These are phyloP conservation scores for Asterophora lycoperdoides DNA, from an alignment of 768 basidiomycete species.

Conservation along the genomic window DNA sequence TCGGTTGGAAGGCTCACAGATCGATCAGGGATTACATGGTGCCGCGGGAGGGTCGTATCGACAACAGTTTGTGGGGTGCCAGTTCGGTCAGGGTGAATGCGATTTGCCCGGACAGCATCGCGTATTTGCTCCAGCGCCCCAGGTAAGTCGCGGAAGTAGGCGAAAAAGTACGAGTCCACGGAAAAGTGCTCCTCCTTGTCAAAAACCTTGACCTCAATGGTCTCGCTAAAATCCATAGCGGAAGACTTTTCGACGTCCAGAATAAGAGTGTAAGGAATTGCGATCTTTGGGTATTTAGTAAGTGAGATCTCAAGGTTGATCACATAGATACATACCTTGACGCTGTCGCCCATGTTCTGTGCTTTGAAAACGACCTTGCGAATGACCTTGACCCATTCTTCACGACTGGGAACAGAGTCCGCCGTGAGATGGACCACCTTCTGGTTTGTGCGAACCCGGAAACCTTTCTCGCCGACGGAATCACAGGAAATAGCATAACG, in stretches of 20 bases:
- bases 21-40: slow-evolving; percentile 35
- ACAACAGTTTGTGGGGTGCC: slow-evolving; percentile 38
- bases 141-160: slow-evolving; percentile 84
- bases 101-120: slow-evolving; percentile 61
- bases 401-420: slow-evolving; percentile 77
- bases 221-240: slow-evolving; percentile 94
- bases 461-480: slow-evolving; percentile 66
- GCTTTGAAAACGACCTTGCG: slow-evolving; percentile 92
- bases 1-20: slow-evolving; percentile 35
- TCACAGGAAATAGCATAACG: slow-evolving; percentile 93
- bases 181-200: slow-evolving; percentile 78
- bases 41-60: slow-evolving; percentile 54
- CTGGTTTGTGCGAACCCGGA: slow-evolving; percentile 81
- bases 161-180: slow-evolving; percentile 89
- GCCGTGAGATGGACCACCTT: slow-evolving; percentile 68
- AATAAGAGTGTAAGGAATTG: slow-evolving; percentile 88
- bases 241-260: slow-evolving; percentile 84
- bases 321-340: slow-evolving; percentile 57
- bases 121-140: slow-evolving; percentile 79
- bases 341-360: slow-evolving; percentile 93
- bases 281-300: slow-evolving; percentile 49
- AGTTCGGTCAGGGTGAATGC: slow-evolving; percentile 30
- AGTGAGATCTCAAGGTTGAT: not conserved
- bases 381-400: slow-evolving; percentile 96
- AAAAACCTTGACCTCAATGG: slow-evolving; percentile 89